Conservation (phyloP, 139 green algal genomes). For the Chlorella sp. region DNA sequence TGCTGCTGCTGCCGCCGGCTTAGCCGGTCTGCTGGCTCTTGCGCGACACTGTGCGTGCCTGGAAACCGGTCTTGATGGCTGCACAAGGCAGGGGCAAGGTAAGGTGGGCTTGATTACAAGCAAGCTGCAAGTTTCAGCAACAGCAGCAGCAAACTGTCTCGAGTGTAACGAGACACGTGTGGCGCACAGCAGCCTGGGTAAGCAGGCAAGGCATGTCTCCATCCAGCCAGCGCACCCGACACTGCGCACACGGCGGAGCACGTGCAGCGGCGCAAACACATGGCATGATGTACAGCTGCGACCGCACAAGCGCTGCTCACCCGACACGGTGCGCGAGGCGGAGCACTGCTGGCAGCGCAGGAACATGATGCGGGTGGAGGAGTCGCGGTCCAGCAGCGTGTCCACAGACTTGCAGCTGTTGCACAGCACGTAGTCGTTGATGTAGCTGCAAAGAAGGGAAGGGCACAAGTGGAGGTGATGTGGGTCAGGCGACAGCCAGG, state of each 20-base stretch:
- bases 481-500: no score
- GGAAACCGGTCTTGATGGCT: constrained; percentile 96
- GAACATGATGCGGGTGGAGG: constrained; percentile 89
- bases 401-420: constrained; percentile 96
- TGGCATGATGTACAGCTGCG: neutral
- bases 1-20: neutral
- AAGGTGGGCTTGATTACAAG: neutral
- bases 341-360: constrained; percentile 94
- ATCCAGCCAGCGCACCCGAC: neutral
- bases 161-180: no score
- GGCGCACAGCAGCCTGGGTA: no score
- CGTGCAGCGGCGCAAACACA: neutral
- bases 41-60: constrained; percentile 71
- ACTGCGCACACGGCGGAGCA: neutral
- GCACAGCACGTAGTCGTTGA: constrained; percentile 99
- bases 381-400: constrained; percentile 92
- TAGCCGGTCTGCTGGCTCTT: constrained; percentile 45
- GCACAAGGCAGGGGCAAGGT: neutral
- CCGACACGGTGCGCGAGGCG: constrained; percentile 82
- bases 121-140: no score
- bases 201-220: no score
- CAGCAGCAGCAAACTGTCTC: neutral
- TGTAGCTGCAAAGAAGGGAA: constrained; percentile 67
- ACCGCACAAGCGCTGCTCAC: neutral
- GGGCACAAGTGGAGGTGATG: no score